Evolutionary conservation across 2,329 filamentous ascomycete genomes (phyloP).

Genomic region (Paraphaeosphaeria minitans): DNA sequence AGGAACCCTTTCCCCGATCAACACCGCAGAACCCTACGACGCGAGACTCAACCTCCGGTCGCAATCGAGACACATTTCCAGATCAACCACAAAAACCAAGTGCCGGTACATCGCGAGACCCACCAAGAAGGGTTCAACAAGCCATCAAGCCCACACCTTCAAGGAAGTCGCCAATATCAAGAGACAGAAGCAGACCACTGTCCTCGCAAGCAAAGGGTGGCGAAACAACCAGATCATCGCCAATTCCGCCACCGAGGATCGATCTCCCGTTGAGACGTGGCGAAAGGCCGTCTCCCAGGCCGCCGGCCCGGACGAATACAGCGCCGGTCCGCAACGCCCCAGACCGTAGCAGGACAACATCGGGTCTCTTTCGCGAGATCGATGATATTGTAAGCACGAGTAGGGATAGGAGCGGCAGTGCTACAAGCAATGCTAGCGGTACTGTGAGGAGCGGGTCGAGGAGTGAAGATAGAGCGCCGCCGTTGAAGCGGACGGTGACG

Average conservation of each 20-base stretch:
- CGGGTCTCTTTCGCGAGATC: slow-evolving; percentile 34
- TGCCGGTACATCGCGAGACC: background rate
- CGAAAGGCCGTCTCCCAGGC: slow-evolving; percentile 11
- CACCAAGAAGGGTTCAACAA: background rate
- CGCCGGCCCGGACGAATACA: slow-evolving; percentile 15
- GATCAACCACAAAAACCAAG: background rate
- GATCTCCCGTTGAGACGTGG: background rate
- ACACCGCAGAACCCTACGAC: background rate
- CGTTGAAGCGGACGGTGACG: slow-evolving; percentile 16
- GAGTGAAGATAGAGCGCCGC: slow-evolving; percentile 14
- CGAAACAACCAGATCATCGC: slow-evolving; percentile 7
- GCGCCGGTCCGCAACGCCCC: background rate
- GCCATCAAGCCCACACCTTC: background rate
- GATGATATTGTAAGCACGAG: slow-evolving; percentile 31
- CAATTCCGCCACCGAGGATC: background rate
- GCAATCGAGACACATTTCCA: background rate
- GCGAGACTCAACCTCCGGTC: background rate
- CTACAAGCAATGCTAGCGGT: background rate
- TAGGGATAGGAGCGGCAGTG: slow-evolving; percentile 9
- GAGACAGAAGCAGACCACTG: background rate
- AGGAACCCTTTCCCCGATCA: background rate
- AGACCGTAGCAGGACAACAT: slow-evolving; percentile 29
- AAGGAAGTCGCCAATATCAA: background rate
- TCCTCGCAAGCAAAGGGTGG: background rate
- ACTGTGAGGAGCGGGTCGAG: background rate